These are phyloP conservation scores for Lasiosphaeria miniovina DNA, from an alignment of 495 filamentous ascomycete species.

Conservation along the genomic window DNA sequence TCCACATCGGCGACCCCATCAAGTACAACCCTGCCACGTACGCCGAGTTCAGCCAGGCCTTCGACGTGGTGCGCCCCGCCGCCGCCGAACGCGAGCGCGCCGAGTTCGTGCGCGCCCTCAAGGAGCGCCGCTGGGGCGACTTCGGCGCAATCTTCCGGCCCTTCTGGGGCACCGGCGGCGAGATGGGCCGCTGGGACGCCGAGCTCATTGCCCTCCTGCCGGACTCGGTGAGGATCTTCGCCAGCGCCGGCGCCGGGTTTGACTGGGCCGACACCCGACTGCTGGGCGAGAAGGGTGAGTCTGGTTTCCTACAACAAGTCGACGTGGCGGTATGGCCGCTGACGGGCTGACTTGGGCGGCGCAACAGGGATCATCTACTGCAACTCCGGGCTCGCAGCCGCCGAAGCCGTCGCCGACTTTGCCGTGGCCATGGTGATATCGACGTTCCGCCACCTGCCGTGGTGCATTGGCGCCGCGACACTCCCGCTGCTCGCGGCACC, in stretches of 20 bases:
- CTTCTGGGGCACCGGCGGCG: constrained; percentile 75
- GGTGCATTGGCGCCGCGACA: constrained; percentile 55
- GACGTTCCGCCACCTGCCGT: constrained; percentile 62
- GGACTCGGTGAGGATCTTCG: constrained; percentile 61
- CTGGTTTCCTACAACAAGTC: background rate
- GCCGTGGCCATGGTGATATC: constrained; percentile 61
- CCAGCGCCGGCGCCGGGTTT: constrained; percentile 71
- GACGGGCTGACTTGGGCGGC: background rate
- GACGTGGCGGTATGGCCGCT: background rate
- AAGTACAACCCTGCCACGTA: constrained; percentile 62
- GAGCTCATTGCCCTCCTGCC: constrained; percentile 68
- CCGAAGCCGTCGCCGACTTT: constrained; percentile 66
- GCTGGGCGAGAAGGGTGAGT: constrained; percentile 64
- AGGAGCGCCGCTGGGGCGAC: constrained; percentile 63
- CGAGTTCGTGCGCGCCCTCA: constrained; percentile 61
- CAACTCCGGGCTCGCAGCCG: constrained; percentile 65
- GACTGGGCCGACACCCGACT: constrained; percentile 72
- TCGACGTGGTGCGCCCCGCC: constrained; percentile 56
- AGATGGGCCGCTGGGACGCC: constrained; percentile 74
- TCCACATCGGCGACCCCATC: constrained; percentile 69
- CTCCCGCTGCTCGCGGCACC: constrained; percentile 26
- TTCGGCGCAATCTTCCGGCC: constrained; percentile 73
- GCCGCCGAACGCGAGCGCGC: constrained; percentile 48
- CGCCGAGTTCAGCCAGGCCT: constrained; percentile 51
- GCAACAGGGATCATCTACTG: constrained; percentile 63